These are phyloP conservation scores for Dothideomycetidae sp. DNA, from an alignment of 2,329 filamentous ascomycete species.

Conservation along the genomic window DNA sequence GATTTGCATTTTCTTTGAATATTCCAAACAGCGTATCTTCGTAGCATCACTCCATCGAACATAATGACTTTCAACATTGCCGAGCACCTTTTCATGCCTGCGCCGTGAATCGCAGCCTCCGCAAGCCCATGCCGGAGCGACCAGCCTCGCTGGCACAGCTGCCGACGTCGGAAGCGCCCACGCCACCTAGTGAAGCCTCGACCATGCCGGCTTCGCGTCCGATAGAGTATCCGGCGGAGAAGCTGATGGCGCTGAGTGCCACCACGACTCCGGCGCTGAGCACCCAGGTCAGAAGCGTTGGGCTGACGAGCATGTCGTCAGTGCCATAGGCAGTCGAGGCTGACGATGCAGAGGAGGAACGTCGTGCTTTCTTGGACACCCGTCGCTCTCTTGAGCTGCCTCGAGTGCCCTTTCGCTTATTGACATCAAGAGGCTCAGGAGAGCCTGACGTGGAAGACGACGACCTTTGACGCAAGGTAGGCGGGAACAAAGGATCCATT, in stretches of 20 bases:
- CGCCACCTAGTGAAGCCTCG: constrained; percentile 26
- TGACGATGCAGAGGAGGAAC: constrained; percentile 14
- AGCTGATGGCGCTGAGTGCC: constrained; percentile 48
- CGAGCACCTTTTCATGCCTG: constrained; percentile 15
- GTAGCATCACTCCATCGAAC: neutral
- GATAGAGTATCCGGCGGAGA: constrained; percentile 49
- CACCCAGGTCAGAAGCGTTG: constrained; percentile 51
- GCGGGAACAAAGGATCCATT: constrained; percentile 22
- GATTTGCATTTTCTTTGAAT: no score
- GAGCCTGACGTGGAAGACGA: constrained; percentile 19
- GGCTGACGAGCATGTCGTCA: constrained; percentile 29
- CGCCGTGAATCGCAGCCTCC: constrained; percentile 20
- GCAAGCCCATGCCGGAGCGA: constrained; percentile 20
- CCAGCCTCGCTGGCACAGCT: constrained; percentile 22
- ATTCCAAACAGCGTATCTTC: neutral
- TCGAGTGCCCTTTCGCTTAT: constrained; percentile 32
- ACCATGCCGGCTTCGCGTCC: constrained; percentile 44
- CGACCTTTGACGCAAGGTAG: constrained; percentile 21
- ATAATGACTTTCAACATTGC: no score
- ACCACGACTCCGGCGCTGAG: constrained; percentile 51
- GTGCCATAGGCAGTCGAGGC: constrained; percentile 12
- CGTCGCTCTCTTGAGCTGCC: constrained; percentile 32
- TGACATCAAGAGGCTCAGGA: constrained; percentile 20
- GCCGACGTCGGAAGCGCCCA: constrained; percentile 14
- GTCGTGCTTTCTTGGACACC: constrained; percentile 30